Percentiles rank a stretch among this genome's conserved stretches.
Evolutionary conservation across 495 filamentous ascomycete genomes (phyloP).

Genomic region (Neurospora sublineolata): DNA sequence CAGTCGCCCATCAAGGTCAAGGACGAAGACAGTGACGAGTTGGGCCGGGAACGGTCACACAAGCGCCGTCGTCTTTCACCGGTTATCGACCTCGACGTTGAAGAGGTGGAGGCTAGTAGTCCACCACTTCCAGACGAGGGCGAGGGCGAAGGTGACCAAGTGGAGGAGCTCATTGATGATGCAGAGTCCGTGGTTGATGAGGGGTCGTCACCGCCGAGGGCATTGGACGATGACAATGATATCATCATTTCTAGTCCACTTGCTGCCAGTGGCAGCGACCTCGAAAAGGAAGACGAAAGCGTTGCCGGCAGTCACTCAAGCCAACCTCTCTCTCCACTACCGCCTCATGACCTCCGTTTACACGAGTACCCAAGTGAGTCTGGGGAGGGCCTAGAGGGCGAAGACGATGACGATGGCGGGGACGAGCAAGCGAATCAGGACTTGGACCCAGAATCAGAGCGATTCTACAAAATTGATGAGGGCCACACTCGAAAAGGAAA

Average conservation of each 20-base stretch:
- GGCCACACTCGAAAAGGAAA: neutral
- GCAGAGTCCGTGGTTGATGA: conserved; percentile 13
- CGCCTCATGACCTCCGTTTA: neutral
- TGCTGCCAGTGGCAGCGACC: neutral
- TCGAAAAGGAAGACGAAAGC: neutral
- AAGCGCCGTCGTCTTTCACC: conserved; percentile 19
- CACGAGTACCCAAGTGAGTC: neutral
- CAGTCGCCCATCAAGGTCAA: conserved; percentile 9
- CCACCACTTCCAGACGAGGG: neutral
- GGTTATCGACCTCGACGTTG: conserved; percentile 2
- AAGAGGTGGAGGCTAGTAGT: conserved; percentile 8
- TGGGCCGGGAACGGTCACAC: conserved; percentile 7
- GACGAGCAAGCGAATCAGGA: neutral
- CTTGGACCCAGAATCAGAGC: neutral
- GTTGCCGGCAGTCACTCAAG: neutral
- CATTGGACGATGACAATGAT: neutral
- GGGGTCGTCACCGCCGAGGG: neutral
- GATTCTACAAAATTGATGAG: neutral
- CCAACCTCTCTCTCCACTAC: neutral
- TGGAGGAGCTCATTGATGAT: conserved; percentile 13
- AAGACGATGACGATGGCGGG: neutral
- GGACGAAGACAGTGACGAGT: neutral
- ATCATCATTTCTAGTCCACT: neutral
- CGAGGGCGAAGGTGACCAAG: neutral
- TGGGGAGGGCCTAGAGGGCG: neutral